Evolutionary conservation across 164 flowering plant species (phyloP).

Genomic region (Vitis rupestris): DNA sequence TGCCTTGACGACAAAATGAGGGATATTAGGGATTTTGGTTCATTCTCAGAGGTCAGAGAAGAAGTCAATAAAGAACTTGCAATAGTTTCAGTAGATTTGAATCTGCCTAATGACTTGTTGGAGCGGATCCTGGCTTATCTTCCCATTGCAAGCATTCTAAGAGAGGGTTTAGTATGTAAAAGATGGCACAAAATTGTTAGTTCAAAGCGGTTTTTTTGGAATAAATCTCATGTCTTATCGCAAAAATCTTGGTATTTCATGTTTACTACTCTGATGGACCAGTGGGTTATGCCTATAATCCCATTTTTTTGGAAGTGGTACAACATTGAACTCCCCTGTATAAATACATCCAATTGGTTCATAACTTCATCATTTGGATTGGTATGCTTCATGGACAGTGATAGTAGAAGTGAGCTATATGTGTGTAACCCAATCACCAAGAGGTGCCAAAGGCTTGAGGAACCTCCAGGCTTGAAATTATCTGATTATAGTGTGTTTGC

Average conservation of each 20-base stretch:
- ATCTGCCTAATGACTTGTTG: slow-evolving; percentile 80
- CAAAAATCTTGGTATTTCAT: slow-evolving; percentile 95
- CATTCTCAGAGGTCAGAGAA: slow-evolving; percentile 45
- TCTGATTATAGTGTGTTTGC: slow-evolving; percentile 83
- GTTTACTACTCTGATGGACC: slow-evolving; percentile 84
- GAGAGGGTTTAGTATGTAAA: slow-evolving; percentile 83
- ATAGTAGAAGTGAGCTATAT: slow-evolving; percentile 53
- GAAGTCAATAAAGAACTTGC: slow-evolving; percentile 36
- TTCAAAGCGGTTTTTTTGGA: slow-evolving; percentile 75
- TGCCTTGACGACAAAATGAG: slow-evolving; percentile 21
- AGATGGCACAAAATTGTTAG: slow-evolving; percentile 77
- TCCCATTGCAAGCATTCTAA: slow-evolving; percentile 77
- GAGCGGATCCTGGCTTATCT: slow-evolving; percentile 76
- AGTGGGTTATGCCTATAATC: slow-evolving; percentile 82
- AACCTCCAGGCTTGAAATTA: slow-evolving; percentile 58
- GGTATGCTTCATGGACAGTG: slow-evolving; percentile 83
- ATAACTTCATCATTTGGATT: slow-evolving; percentile 78
- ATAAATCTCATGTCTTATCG: slow-evolving; percentile 35
- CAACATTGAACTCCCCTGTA: slow-evolving; percentile 72
- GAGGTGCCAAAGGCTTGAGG: slow-evolving; percentile 41
- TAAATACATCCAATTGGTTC: slow-evolving; percentile 60
- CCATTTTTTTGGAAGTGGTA: slow-evolving; percentile 77
- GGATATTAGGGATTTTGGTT: slow-evolving; percentile 32
- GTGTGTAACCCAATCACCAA: slow-evolving; percentile 89
- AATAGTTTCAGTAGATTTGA: slow-evolving; percentile 46